A percentile compares a stretch with the other conserved stretches of the same genome.
Evolutionary conservation across 1,284 basidiomycete species (phyloP).

Genomic region (Anthracocystis setariae): DNA sequence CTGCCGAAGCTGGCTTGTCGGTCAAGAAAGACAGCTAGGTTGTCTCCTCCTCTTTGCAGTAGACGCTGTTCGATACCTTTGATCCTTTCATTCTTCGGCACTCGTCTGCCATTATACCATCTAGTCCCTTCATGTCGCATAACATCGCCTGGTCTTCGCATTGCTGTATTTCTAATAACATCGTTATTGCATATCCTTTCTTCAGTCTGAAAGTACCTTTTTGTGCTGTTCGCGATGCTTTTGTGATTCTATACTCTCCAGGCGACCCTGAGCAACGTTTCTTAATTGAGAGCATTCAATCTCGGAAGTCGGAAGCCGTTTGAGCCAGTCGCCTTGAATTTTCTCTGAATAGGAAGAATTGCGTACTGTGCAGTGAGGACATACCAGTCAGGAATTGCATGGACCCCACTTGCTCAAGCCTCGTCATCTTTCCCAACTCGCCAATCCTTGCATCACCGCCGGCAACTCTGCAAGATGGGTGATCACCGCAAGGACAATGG

Average conservation of each 20-base stretch:
- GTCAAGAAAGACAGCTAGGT: conserved; percentile 36
- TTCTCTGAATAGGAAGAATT: conserved; percentile 8
- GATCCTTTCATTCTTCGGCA: background rate
- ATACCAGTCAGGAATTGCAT: background rate
- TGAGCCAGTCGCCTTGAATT: conserved; percentile 1
- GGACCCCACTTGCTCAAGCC: background rate
- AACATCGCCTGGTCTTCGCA: conserved; percentile 7
- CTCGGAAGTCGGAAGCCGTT: conserved; percentile 17
- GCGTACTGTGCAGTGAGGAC: background rate
- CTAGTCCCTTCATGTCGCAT: conserved; percentile 9
- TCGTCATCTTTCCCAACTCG: background rate
- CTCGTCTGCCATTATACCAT: conserved; percentile 1
- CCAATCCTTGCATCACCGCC: too few species aligned
- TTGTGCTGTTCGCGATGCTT: background rate
- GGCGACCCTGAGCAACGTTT: too few species aligned
- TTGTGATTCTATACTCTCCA: too few species aligned
- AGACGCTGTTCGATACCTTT: background rate
- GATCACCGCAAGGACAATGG: conserved; percentile 11
- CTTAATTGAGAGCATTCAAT: background rate
- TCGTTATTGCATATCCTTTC: background rate
- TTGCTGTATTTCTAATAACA: conserved; percentile 37
- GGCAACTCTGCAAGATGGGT: conserved; percentile 12
- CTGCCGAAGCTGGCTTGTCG: conserved; percentile 35
- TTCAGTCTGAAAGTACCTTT: background rate
- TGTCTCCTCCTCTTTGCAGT: background rate